Base-by-base conservation (phyloP, 176 grass and related monocot species). In the Oryza glumipatula region DNA sequence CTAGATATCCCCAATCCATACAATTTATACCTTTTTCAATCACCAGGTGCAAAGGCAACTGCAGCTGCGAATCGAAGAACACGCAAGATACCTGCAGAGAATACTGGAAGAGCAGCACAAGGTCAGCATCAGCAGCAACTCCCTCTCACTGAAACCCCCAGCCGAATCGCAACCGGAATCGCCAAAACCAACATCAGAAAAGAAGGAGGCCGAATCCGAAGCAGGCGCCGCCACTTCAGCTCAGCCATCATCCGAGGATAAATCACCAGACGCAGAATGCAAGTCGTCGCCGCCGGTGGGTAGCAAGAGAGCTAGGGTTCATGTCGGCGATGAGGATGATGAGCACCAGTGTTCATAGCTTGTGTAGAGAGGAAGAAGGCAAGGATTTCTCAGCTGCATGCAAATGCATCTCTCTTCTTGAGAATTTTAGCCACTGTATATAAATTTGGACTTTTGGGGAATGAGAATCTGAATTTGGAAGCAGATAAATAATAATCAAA, bases 61-160 rank as follows among this genome's bases (percentile, higher is more conserved):
- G 70, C 96, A 98, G 28, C 81, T 98, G 56, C 83, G 86, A 26
- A 95, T 98, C 68, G 96, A 98, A 84, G 96, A 98, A 21, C 93
- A 98, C 51, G 96, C 96, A 24, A 94, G 54, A 14, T 98, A 95
- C 86, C 87, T 98, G 93, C 96, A 98, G 61, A 98, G 86, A 85
- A 94, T 98, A 74, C 46, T 98, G 43, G 96, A 93, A 83, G 87
- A 94, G 76, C 96, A 95, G n/a, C 87, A 94, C 78, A 98, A 95
- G 85, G 76, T 74, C 15, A 52, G 83, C 73, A 74, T 60, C 72
- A 83, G 88, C 76, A 38, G 36, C 35, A 36, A 36, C 77, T 86
- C 91, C 8, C 78, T 87, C 6, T 60, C 80, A 11, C 46, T 63
- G 51, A 89, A 91, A 76, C 73, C 12, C 13, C 80, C 88, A 77